Evolutionary conservation across 2,329 filamentous ascomycete species (phyloP).

Genomic region (Tolypocladium guangdongense): DNA sequence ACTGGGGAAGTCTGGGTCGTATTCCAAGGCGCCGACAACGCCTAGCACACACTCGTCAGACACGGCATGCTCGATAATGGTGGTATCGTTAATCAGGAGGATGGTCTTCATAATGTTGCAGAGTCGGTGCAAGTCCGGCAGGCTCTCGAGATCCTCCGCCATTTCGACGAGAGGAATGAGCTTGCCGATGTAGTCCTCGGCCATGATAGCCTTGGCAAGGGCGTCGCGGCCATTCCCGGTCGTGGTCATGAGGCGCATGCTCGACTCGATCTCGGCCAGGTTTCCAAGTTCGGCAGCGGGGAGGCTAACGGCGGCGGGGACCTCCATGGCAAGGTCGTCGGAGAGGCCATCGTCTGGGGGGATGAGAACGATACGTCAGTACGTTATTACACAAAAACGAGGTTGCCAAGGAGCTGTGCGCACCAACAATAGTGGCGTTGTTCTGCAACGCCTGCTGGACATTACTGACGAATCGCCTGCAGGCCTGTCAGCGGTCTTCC

Average conservation of each 20-base stretch:
- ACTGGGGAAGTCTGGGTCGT: constrained; percentile 93
- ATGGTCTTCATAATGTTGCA: constrained; percentile 98
- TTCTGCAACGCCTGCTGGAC: constrained; percentile 66
- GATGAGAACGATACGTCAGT: neutral
- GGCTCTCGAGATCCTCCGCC: constrained; percentile 84
- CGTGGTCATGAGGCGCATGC: constrained; percentile 68
- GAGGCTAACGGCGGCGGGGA: constrained; percentile 57
- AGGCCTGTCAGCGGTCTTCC: constrained; percentile 9
- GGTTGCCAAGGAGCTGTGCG: neutral
- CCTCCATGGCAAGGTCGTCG: constrained; percentile 73
- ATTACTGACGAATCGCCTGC: constrained; percentile 81
- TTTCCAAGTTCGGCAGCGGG: constrained; percentile 73
- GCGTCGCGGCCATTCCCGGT: constrained; percentile 71
- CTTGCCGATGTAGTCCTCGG: constrained; percentile 77
- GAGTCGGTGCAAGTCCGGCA: constrained; percentile 75
- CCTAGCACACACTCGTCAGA: constrained; percentile 82
- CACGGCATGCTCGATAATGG: constrained; percentile 89
- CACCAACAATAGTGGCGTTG: constrained; percentile 11
- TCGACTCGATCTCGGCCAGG: constrained; percentile 72
- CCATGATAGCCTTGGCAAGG: constrained; percentile 75
- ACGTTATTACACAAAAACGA: neutral
- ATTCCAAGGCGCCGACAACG: constrained; percentile 91
- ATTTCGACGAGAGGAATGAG: constrained; percentile 76
- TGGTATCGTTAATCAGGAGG: constrained; percentile 87
- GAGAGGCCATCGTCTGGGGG: constrained; percentile 69